A percentile compares a stretch with the other conserved stretches of the same genome.
phyloP scores from a whole-genome alignment of 2,329 filamentous ascomycete species.

The Trichoderma koningii region DNA sequence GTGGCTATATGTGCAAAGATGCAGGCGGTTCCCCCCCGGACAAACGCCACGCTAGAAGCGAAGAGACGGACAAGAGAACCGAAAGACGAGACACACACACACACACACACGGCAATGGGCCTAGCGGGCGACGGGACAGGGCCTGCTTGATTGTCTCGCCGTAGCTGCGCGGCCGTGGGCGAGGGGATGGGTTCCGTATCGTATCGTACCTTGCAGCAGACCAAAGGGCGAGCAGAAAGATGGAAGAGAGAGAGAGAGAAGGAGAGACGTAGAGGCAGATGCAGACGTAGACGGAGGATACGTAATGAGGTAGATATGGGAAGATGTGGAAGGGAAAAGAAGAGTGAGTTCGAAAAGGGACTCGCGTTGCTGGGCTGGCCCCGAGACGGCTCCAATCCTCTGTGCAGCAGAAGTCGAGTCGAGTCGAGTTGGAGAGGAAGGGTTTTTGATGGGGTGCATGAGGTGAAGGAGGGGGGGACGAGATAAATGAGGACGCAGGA shows the following conservation, averaged over 20 bases:
- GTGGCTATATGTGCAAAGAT: conserved; percentile 23
- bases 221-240: not conserved
- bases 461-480: conserved; percentile 25
- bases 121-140: conserved; percentile 15
- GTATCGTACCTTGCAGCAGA: not conserved
- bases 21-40: conserved; percentile 2
- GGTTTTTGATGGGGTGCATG: conserved; percentile 30
- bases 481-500: conserved; percentile 27
- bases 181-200: not conserved
- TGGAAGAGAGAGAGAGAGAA: too few species aligned
- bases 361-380: conserved; percentile 3
- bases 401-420: not conserved
- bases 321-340: not conserved
- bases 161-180: conserved; percentile 2
- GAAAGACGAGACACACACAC: not conserved
- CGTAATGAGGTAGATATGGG: not conserved
- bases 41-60: conserved; percentile 24
- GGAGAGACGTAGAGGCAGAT: too few species aligned
- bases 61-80: conserved; percentile 18
- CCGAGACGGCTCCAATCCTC: conserved; percentile 16
- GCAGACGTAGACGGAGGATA: not conserved
- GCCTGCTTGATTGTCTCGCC: conserved; percentile 17
- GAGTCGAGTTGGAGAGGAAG: conserved; percentile 9
- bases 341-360: conserved; percentile 7
- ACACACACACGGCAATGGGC: conserved; percentile 13